A percentile compares a stretch with the other conserved stretches of the same genome.
Conservation (phyloP, 2,329 filamentous ascomycete genomes). For the Bipolaris oryzae region DNA sequence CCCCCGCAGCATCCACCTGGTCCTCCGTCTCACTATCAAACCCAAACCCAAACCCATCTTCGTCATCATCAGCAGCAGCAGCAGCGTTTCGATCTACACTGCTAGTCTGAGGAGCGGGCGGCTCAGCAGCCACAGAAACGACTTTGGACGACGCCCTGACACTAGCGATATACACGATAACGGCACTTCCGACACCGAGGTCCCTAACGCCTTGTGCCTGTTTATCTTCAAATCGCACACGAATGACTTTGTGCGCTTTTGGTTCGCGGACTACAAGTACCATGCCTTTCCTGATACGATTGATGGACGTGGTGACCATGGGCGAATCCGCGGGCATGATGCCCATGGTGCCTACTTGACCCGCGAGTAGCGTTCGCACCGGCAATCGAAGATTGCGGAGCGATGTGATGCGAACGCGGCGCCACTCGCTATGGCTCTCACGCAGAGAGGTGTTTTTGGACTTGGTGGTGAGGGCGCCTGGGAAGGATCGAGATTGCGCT, state of each 20-base stretch:
- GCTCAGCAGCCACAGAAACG: slow-evolving; percentile 53
- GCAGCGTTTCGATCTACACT: slow-evolving; percentile 20
- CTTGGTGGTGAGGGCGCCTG: slow-evolving; percentile 51
- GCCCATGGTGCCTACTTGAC: slow-evolving; percentile 89
- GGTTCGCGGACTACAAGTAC: slow-evolving; percentile 69
- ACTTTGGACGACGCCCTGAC: slow-evolving; percentile 82
- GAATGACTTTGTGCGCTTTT: slow-evolving; percentile 56
- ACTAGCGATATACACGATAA: slow-evolving; percentile 87
- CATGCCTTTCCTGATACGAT: slow-evolving; percentile 75
- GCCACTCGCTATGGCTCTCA: slow-evolving; percentile 65
- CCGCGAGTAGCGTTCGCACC: slow-evolving; percentile 73
- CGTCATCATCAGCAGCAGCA: slow-evolving; percentile 18
- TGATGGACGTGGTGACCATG: slow-evolving; percentile 38
- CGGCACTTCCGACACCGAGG: slow-evolving; percentile 69
- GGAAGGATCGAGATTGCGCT: slow-evolving; percentile 55
- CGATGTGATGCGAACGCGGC: slow-evolving; percentile 78
- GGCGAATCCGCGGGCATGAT: slow-evolving; percentile 58
- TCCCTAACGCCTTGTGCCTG: slow-evolving; percentile 63
- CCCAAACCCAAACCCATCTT: slow-evolving; percentile 57
- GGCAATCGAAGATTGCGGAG: slow-evolving; percentile 87
- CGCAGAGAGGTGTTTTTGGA: slow-evolving; percentile 15
- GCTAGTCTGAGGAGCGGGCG: not conserved
- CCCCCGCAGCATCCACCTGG: slow-evolving; percentile 34
- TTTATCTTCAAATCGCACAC: slow-evolving; percentile 68
- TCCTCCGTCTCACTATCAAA: slow-evolving; percentile 55